A percentile compares a stretch with the other conserved stretches of the same genome.
These are phyloP conservation scores for Mortierella polycephala DNA, from an alignment of 371 early-diverging fungal genomes.

Conservation along the genomic window DNA sequence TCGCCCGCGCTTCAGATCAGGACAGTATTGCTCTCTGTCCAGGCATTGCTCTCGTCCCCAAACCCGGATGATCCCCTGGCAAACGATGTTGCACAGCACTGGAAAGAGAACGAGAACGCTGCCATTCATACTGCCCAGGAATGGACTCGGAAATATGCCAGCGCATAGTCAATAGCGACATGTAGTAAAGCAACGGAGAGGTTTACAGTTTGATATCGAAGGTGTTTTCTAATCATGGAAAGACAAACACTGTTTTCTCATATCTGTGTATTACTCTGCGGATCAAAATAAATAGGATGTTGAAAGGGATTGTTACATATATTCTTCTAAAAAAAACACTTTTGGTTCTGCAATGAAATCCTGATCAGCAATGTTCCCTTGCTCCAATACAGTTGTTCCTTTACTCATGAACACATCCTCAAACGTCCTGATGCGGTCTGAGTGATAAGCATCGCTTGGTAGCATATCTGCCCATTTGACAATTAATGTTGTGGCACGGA, in stretches of 20 bases:
- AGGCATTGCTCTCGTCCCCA: conserved; percentile 97
- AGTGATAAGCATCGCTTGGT: conserved; percentile 38
- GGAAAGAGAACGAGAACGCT: conserved; percentile 94
- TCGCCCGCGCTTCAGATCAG: conserved; percentile 98
- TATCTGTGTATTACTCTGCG: background rate
- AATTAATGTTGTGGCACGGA: background rate
- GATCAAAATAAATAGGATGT: background rate
- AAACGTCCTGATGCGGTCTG: conserved; percentile 24
- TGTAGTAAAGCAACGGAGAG: no score
- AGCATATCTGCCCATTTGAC: conserved; percentile 32
- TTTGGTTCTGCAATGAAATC: conserved; percentile 40
- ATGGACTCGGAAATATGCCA: conserved; percentile 62
- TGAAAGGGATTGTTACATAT: background rate
- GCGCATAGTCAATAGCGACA: conserved; percentile 13
- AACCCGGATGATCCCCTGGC: conserved; percentile 99
- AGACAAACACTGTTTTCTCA: no score
- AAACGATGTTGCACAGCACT: conserved; percentile 98
- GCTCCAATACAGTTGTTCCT: background rate
- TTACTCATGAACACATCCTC: conserved; percentile 28
- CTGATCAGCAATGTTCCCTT: background rate
- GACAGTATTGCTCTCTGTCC: conserved; percentile 97
- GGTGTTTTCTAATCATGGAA: no score
- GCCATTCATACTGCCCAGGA: conserved; percentile 91
- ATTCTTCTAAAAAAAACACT: conserved; percentile 18
- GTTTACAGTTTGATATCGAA: no score